phyloP scores from a whole-genome alignment of 352 stramenopile genomes.

The Pythium folliculosum region DNA sequence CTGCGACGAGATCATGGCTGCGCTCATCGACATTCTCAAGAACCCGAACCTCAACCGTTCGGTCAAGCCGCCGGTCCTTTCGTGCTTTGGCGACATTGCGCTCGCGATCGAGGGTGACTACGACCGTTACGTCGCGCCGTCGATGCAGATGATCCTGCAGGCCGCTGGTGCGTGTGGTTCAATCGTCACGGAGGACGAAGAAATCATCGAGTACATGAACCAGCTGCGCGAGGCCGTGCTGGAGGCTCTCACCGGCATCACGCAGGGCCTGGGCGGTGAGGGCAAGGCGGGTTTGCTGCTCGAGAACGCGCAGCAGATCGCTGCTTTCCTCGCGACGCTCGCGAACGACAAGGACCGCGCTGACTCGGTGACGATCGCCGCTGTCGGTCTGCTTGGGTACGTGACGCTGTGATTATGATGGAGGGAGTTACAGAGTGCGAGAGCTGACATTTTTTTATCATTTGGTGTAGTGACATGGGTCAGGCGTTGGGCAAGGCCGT shows the following conservation, averaged over 20 bases:
- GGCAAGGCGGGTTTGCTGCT: constrained; percentile 86
- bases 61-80: constrained; percentile 96
- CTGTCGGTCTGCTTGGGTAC: constrained; percentile 89
- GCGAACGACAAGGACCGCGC: constrained; percentile 79
- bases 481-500: constrained; percentile 75
- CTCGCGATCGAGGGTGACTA: constrained; percentile 94
- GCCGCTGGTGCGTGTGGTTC: constrained; percentile 84
- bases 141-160: constrained; percentile 86
- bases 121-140: constrained; percentile 82
- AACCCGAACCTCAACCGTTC: constrained; percentile 92
- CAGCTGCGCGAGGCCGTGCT: constrained; percentile 94
- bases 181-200: constrained; percentile 94
- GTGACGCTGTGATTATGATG: constrained; percentile 24
- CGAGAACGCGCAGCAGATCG: constrained; percentile 83
- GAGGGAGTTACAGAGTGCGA: not conserved
- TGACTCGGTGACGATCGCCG: constrained; percentile 90
- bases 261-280: constrained; percentile 92
- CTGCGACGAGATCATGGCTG: constrained; percentile 94
- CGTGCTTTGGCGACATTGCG: constrained; percentile 97
- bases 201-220: constrained; percentile 99
- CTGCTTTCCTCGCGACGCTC: constrained; percentile 88
- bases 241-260: constrained; percentile 96
- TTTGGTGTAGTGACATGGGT: constrained; percentile 69
- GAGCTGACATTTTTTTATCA: constrained; percentile 23
- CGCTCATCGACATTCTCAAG: constrained; percentile 95